phyloP scores from a whole-genome alignment of 139 green algal species.

The Chlorella sp. region DNA sequence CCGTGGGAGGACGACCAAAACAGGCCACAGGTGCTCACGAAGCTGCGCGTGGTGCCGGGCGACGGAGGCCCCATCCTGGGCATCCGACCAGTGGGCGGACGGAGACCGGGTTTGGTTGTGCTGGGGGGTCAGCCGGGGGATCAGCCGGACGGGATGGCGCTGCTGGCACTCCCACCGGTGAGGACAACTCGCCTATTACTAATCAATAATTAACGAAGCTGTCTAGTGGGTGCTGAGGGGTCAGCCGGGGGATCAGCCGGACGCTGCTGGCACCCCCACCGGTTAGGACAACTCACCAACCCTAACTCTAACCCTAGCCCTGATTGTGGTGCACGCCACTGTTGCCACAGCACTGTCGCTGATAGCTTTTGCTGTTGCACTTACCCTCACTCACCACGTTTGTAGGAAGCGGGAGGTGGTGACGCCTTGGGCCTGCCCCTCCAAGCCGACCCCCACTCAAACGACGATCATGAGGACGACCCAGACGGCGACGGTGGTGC shows the following conservation, averaged over 20 bases:
- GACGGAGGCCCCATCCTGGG: background rate
- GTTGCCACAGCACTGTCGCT: too few species aligned
- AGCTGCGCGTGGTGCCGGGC: background rate
- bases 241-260: background rate
- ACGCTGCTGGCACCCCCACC: background rate
- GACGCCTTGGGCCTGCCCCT: too few species aligned
- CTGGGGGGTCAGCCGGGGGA: constrained; percentile 52
- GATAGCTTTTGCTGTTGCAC: too few species aligned
- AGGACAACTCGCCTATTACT: too few species aligned
- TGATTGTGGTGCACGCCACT: background rate
- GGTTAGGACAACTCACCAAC: background rate
- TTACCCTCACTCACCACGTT: too few species aligned
- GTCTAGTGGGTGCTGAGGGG: background rate
- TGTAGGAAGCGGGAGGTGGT: background rate
- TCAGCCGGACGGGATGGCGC: constrained; percentile 53
- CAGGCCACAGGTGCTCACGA: background rate
- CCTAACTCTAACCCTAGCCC: background rate
- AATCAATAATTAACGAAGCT: too few species aligned
- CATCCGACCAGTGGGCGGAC: background rate
- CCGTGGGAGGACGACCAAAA: background rate
- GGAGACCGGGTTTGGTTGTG: constrained; percentile 45
- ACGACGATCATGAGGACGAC: background rate
- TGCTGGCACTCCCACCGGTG: constrained; percentile 47
- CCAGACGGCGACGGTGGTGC: too few species aligned
- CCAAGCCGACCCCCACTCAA: background rate